Conservation (phyloP, 768 basidiomycete species). For the Russula virescens region DNA sequence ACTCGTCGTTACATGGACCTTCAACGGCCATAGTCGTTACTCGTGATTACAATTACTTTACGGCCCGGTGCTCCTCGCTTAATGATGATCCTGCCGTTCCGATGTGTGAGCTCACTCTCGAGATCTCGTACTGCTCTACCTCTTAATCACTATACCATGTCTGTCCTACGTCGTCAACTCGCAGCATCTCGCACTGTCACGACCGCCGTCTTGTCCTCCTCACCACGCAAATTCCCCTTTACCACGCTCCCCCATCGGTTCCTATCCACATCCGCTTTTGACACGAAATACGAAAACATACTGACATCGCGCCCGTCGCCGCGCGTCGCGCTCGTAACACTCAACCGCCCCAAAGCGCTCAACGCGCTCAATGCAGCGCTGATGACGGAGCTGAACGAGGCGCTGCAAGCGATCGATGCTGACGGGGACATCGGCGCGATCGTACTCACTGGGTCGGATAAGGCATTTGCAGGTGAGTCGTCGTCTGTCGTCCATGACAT, state of each 20-base stretch:
- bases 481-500: too few relatives aligned
- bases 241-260: constrained; percentile 33
- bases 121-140: too few relatives aligned
- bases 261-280: constrained; percentile 49
- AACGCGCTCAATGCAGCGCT: constrained; percentile 83
- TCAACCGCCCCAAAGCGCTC: constrained; percentile 85
- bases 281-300: constrained; percentile 54
- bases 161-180: not conserved
- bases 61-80: not conserved
- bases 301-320: constrained; percentile 63
- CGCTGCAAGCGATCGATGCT: constrained; percentile 47
- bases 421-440: constrained; percentile 75
- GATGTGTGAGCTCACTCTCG: not conserved
- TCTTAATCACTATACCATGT: not conserved
- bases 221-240: not conserved
- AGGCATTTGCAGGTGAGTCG: constrained; percentile 83
- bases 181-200: not conserved
- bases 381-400: constrained; percentile 75
- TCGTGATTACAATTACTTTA: too few relatives aligned
- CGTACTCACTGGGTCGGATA: constrained; percentile 88
- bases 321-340: constrained; percentile 69
- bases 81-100: not conserved
- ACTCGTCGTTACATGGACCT: constrained; percentile 5
- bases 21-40: not conserved
- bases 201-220: not conserved